These are phyloP conservation scores for Lunasporangiospora selenospora DNA, from an alignment of 192 early-diverging fungal genomes.

Conservation along the genomic window DNA sequence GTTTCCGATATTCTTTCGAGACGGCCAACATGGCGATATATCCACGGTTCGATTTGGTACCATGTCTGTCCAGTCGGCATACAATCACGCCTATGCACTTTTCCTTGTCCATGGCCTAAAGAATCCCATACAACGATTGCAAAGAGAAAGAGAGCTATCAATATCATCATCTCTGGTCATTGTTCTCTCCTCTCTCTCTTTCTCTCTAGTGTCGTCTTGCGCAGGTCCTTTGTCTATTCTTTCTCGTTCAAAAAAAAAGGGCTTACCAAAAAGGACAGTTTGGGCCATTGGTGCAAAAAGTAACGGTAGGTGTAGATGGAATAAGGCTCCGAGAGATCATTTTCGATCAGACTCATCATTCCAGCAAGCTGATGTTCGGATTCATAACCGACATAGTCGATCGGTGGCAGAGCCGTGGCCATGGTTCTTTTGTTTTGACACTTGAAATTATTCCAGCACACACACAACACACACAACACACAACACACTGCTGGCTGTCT, in stretches of 20 bases:
- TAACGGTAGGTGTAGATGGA: conserved; percentile 98
- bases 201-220: not conserved
- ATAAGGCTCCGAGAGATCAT: conserved; percentile 97
- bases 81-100: conserved; percentile 87
- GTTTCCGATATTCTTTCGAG: conserved; percentile 77
- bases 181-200: not conserved
- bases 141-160: not conserved
- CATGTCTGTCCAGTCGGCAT: conserved; percentile 84
- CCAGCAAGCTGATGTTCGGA: conserved; percentile 78
- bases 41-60: conserved; percentile 64
- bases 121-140: not conserved
- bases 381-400: conserved; percentile 68
- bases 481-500: too few species aligned
- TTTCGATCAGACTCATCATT: conserved; percentile 85
- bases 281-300: conserved; percentile 92
- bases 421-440: not conserved
- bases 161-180: not conserved
- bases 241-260: not conserved
- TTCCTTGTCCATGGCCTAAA: conserved; percentile 61
- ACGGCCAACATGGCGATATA: conserved; percentile 99
- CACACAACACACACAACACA: too few species aligned
- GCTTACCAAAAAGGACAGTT: conserved; percentile 82
- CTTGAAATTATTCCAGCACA: not conserved
- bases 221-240: conserved; percentile 6
- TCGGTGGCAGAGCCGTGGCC: conserved; percentile 12